Evolutionary conservation across 805 yeast species (phyloP).

Genomic region (Candida maltosa): DNA sequence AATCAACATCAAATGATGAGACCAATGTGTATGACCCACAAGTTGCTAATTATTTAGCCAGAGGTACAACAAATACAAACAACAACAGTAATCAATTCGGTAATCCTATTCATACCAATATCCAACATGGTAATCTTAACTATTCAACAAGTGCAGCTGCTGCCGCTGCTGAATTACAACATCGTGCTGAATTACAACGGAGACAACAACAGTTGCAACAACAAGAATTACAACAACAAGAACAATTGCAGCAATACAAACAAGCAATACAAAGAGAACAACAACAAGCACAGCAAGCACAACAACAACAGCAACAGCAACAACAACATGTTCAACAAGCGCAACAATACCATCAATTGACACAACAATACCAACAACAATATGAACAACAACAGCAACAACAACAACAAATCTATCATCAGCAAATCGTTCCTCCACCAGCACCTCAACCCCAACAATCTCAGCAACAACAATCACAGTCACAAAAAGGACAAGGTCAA

Average conservation of each 20-base stretch:
- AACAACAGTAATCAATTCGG: no score
- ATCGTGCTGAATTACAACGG: conserved; percentile 15
- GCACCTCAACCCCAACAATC: not conserved
- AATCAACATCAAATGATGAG: conserved; percentile 10
- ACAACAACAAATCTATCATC: not conserved
- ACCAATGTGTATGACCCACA: conserved; percentile 8
- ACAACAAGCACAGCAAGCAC: conserved; percentile 26
- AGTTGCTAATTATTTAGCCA: conserved; percentile 14
- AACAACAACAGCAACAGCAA: conserved; percentile 9
- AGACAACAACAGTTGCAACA: conserved; percentile 30
- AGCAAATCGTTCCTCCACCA: no score
- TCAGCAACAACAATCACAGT: not conserved
- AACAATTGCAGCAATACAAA: conserved; percentile 36
- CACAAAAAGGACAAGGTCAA: no score
- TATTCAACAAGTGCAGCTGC: conserved; percentile 9
- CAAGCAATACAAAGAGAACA: conserved; percentile 38
- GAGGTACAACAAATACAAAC: no score
- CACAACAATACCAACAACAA: not conserved
- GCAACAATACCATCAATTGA: not conserved
- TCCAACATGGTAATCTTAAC: not conserved
- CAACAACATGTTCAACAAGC: conserved; percentile 5
- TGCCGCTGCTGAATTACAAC: conserved; percentile 17
- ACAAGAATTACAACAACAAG: conserved; percentile 42
- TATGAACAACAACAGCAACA: conserved; percentile 3
- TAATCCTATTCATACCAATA: no score